These are phyloP conservation scores for Puccinia sorghi DNA, from an alignment of 1,284 basidiomycete genomes.

Conservation along the genomic window DNA sequence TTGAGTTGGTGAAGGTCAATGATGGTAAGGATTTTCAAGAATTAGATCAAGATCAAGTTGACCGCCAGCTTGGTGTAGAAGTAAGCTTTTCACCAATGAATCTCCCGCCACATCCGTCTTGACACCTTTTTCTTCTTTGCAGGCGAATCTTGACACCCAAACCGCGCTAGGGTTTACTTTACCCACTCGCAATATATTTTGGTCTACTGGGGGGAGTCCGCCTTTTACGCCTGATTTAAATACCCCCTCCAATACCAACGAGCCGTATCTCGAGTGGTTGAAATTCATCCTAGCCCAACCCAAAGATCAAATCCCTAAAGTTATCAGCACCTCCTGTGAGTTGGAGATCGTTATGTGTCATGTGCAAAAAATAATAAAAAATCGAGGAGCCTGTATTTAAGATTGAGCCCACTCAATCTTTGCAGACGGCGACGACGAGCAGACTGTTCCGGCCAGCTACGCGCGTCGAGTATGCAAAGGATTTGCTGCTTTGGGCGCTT, in stretches of 20 bases:
- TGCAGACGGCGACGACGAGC: conserved; percentile 41
- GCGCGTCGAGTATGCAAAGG: conserved; percentile 57
- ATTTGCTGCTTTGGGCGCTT: conserved; percentile 59
- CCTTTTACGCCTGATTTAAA: conserved; percentile 33
- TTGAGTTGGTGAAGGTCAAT: conserved; percentile 31
- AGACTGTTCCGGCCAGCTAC: conserved; percentile 55
- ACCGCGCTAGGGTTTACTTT: conserved; percentile 38
- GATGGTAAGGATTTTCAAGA: conserved; percentile 23
- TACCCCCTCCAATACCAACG: conserved; percentile 40
- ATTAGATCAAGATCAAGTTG: conserved; percentile 20
- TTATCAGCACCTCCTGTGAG: conserved; percentile 45
- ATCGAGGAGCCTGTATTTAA: too few species aligned
- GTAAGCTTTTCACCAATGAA: conserved; percentile 20
- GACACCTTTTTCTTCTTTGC: background rate
- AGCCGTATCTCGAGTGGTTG: conserved; percentile 45
- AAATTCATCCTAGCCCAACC: conserved; percentile 27
- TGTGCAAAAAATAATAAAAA: too few species aligned
- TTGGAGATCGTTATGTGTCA: too few species aligned
- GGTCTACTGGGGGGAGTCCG: conserved; percentile 25
- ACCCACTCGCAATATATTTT: conserved; percentile 42
- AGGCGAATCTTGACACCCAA: conserved; percentile 44
- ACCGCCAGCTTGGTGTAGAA: conserved; percentile 29
- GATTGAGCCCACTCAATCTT: background rate
- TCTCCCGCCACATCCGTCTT: background rate
- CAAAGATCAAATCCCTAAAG: conserved; percentile 30